Conservation (phyloP, 2,329 filamentous ascomycete species). For the Aspergillus sojae region DNA sequence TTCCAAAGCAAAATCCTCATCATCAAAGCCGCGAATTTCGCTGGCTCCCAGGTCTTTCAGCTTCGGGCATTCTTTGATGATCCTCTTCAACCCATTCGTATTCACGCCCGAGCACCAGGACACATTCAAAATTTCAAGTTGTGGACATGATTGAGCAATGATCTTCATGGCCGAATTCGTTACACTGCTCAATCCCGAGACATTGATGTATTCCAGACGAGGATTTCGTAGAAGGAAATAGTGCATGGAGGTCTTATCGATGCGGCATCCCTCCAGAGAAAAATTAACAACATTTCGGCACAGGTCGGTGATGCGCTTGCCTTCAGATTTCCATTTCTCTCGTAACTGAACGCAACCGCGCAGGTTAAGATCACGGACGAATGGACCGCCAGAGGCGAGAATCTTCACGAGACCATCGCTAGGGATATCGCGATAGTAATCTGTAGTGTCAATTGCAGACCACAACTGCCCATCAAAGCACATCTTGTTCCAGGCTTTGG, state of each 20-base stretch:
- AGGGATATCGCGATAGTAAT: conserved; percentile 86
- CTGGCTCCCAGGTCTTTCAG: conserved; percentile 80
- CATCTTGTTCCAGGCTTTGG: conserved; percentile 74
- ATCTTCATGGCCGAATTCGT: conserved; percentile 86
- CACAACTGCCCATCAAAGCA: conserved; percentile 96
- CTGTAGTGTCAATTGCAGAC: conserved; percentile 79
- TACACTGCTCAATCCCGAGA: conserved; percentile 74
- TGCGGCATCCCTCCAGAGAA: conserved; percentile 85
- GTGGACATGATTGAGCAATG: conserved; percentile 76
- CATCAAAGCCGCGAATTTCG: conserved; percentile 79
- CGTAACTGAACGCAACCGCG: conserved; percentile 87
- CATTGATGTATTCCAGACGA: conserved; percentile 78
- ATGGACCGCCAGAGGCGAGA: conserved; percentile 81
- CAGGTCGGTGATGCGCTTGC: conserved; percentile 69
- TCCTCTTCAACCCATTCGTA: conserved; percentile 70
- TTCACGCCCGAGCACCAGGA: conserved; percentile 92
- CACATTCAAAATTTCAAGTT: conserved; percentile 82
- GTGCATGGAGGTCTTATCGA: conserved; percentile 76
- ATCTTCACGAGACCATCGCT: conserved; percentile 82
- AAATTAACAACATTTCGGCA: conserved; percentile 87
- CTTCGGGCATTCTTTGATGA: conserved; percentile 72
- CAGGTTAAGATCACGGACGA: conserved; percentile 87
- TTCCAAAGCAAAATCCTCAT: conserved; percentile 68
- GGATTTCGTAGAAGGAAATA: conserved; percentile 78
- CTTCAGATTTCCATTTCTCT: conserved; percentile 75